Evolutionary conservation across 805 yeast species (phyloP).

Genomic region (Barnettozyma populi): DNA sequence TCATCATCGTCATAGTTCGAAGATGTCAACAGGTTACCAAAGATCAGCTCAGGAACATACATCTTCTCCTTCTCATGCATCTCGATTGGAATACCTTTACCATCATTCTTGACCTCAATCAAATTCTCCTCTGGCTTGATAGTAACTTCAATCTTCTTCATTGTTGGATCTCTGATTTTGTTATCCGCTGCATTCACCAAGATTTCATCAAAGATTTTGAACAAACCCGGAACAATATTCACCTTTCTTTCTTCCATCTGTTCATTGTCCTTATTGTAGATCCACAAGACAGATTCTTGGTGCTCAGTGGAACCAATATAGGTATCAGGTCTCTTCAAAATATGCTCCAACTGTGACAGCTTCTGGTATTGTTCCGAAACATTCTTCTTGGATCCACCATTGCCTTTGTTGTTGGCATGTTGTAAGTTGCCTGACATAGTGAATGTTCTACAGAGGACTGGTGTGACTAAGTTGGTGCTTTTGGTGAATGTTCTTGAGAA

Average conservation of each 20-base stretch:
- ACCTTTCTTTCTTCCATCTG: conserved; percentile 58
- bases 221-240: conserved; percentile 88
- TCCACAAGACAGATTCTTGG: conserved; percentile 79
- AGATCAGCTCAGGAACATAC: conserved; percentile 92
- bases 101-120: conserved; percentile 85
- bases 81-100: conserved; percentile 92
- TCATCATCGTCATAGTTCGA: conserved; percentile 94
- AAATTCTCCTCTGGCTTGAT: conserved; percentile 70
- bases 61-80: conserved; percentile 88
- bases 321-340: conserved; percentile 94
- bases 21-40: conserved; percentile 91
- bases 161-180: conserved; percentile 87
- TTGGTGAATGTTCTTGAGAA: neutral
- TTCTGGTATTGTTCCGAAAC: conserved; percentile 82
- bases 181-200: conserved; percentile 98
- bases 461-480: neutral
- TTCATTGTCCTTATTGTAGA: conserved; percentile 59
- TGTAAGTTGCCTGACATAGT: conserved; percentile 5
- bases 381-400: conserved; percentile 27
- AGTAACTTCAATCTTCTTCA: conserved; percentile 81
- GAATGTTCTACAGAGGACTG: neutral
- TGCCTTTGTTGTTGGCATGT: conserved; percentile 9
- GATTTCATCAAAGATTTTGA: conserved; percentile 95
- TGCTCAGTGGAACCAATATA: conserved; percentile 93
- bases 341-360: conserved; percentile 92